Evolutionary conservation across 2,329 filamentous ascomycete genomes (phyloP).

Genomic region (Dactylellina parvicollis): DNA sequence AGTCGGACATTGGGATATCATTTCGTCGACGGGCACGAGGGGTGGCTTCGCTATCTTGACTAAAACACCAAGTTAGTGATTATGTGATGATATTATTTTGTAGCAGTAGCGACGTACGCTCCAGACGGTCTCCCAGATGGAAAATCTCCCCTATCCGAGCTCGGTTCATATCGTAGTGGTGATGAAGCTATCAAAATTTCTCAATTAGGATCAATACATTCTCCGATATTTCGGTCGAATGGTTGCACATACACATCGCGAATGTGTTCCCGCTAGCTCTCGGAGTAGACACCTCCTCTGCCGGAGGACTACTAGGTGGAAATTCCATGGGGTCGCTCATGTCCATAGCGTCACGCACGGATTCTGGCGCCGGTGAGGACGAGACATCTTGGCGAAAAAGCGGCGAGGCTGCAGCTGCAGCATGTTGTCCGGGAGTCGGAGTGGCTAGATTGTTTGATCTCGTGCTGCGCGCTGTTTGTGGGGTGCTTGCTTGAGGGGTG

Average conservation of each 20-base stretch:
- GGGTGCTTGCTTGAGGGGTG: constrained; percentile 43
- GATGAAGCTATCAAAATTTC: constrained; percentile 55
- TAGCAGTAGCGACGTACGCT: constrained; percentile 14
- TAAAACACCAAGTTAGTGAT: constrained; percentile 14
- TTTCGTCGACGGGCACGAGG: constrained; percentile 54
- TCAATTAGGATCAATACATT: neutral
- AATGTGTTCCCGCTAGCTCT: constrained; percentile 23
- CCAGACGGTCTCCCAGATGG: constrained; percentile 2
- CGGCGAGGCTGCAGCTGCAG: constrained; percentile 18
- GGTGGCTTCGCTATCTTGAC: constrained; percentile 43
- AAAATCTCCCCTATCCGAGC: constrained; percentile 50
- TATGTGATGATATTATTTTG: neutral
- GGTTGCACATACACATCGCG: constrained; percentile 2
- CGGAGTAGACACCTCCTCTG: constrained; percentile 39
- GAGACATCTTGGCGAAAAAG: constrained; percentile 40
- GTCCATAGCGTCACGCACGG: constrained; percentile 45
- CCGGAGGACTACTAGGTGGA: constrained; percentile 40
- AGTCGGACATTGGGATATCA: constrained; percentile 58
- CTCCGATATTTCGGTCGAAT: neutral
- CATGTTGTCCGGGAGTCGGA: constrained; percentile 8
- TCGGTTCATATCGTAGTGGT: constrained; percentile 57
- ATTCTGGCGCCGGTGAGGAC: constrained; percentile 38
- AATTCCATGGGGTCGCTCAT: constrained; percentile 49
- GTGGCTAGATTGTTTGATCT: constrained; percentile 31
- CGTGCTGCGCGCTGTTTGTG: constrained; percentile 45